Conservation (phyloP, 306 rosid species). For the Nissolia schottii region DNA sequence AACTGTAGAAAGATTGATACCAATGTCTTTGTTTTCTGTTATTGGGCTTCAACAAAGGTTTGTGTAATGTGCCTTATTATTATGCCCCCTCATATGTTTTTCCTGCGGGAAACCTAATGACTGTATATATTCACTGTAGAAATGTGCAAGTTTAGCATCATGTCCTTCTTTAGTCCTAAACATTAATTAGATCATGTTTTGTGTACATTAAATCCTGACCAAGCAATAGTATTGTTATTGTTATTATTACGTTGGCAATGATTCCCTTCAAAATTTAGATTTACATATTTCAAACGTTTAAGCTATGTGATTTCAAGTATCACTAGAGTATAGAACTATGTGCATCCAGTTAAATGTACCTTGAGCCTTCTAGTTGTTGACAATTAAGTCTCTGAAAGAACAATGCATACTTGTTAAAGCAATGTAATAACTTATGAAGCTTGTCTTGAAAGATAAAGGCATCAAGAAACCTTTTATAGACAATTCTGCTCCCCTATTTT, state of each 20-base stretch:
- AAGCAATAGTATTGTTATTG: background rate
- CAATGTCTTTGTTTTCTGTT: background rate
- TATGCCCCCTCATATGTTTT: background rate
- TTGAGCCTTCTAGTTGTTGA: background rate
- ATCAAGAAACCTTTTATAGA: background rate
- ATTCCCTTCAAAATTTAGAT: background rate
- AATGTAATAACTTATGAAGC: constrained; percentile 5
- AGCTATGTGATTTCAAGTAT: background rate
- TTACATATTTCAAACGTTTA: background rate
- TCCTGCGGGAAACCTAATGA: background rate
- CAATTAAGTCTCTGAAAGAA: background rate
- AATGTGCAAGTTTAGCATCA: background rate
- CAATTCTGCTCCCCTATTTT: constrained; percentile 2
- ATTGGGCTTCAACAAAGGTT: background rate
- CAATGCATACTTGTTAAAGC: background rate
- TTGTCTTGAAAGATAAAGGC: constrained; percentile 8
- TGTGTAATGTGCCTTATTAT: background rate
- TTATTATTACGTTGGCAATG: background rate
- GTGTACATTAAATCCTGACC: background rate
- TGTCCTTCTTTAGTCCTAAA: background rate
- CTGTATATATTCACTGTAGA: background rate
- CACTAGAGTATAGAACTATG: background rate
- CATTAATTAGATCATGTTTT: background rate
- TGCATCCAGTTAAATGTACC: background rate
- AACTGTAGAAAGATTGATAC: background rate